phyloP scores from a whole-genome alignment of 257 asterid genomes.

The Solanum piurae region DNA sequence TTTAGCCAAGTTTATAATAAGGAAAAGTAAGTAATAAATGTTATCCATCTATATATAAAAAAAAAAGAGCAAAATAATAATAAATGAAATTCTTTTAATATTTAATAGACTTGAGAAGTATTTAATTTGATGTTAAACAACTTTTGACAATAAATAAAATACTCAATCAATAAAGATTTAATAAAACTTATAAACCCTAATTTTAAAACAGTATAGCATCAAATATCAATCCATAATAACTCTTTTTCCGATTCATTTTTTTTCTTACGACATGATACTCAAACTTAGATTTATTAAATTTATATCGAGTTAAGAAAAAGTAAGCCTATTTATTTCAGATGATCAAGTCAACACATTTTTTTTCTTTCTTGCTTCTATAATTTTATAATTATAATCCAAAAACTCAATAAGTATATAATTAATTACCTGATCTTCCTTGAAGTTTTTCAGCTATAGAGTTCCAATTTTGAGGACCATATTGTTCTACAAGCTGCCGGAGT shows the following conservation, averaged over 20 bases:
- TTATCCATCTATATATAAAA: not conserved
- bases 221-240: not conserved
- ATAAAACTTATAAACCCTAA: slow-evolving; percentile 5
- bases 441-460: slow-evolving; percentile 92
- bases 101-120: not conserved
- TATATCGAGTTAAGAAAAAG: not conserved
- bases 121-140: not conserved
- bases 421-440: slow-evolving; percentile 84
- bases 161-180: not conserved
- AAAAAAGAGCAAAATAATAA: not conserved
- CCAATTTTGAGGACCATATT: slow-evolving; percentile 93
- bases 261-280: not conserved
- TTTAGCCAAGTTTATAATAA: not conserved
- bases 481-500: slow-evolving; percentile 66
- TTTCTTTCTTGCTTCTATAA: not conserved
- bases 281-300: not conserved
- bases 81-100: not conserved
- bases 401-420: not conserved
- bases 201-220: not conserved
- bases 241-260: not conserved
- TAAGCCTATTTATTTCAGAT: not conserved
- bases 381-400: not conserved
- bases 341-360: not conserved
- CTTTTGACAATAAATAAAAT: not conserved
- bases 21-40: not conserved